Percentiles rank a stretch among this genome's conserved stretches.
Conservation (phyloP, 1,139 yeast species). For the Diutina neorugosa region DNA sequence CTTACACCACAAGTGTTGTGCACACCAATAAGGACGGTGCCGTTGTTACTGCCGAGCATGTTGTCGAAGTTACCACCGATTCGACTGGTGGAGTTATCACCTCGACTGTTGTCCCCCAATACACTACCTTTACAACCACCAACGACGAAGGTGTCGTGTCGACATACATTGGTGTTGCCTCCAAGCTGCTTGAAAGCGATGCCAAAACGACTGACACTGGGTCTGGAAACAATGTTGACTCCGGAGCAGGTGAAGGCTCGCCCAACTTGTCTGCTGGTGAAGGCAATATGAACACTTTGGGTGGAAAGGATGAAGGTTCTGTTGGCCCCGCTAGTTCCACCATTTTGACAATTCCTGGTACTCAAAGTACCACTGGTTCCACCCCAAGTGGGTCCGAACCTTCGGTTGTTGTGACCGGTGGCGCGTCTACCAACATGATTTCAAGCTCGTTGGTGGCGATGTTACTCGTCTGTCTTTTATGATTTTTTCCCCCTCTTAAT, state of each 20-base stretch:
- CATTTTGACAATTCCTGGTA: not conserved
- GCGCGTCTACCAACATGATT: not conserved
- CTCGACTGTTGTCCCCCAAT: not conserved
- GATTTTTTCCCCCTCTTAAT: not conserved
- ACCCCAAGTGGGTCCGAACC: not conserved
- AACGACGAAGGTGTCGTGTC: not conserved
- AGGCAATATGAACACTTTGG: not conserved
- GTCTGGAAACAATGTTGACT: not conserved
- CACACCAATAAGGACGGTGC: not conserved
- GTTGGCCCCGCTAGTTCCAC: not conserved
- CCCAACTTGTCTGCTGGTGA: not conserved
- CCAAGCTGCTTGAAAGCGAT: not conserved
- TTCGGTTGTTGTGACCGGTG: not conserved
- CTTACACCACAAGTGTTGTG: not conserved
- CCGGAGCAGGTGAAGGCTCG: not conserved
- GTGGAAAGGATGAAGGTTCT: not conserved
- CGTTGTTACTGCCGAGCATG: not conserved
- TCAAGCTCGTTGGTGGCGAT: not conserved
- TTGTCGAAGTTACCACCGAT: not conserved
- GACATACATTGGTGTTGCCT: not conserved
- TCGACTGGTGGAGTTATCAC: not conserved
- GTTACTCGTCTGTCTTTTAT: not conserved
- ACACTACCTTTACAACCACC: not conserved
- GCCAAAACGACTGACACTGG: not conserved
- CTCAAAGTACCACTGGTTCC: not conserved